phyloP scores from a whole-genome alignment of 1,139 yeast genomes.

The Saccharomycopsis hybrid region DNA sequence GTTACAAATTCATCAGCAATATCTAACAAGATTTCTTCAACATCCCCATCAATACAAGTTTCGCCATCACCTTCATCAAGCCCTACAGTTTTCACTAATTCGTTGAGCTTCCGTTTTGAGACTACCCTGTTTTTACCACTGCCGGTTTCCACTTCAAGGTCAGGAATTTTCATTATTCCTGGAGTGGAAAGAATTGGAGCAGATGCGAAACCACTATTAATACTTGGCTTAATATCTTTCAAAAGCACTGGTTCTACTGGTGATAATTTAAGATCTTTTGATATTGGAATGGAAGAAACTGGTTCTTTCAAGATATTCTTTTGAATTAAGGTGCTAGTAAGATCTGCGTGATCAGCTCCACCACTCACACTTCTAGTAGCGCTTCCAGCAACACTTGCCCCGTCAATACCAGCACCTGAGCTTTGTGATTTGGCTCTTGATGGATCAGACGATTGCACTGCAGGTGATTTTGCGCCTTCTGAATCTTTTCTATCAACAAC shows the following conservation, averaged over 20 bases:
- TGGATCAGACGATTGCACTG: too few relatives aligned
- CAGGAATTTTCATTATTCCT: constrained; percentile 67
- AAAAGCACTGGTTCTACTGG: constrained; percentile 58
- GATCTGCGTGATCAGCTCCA: background rate
- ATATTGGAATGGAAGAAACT: constrained; percentile 69
- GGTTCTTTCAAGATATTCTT: constrained; percentile 53
- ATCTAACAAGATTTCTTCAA: constrained; percentile 83
- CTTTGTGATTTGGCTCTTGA: too few relatives aligned
- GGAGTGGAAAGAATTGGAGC: constrained; percentile 68
- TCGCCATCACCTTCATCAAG: constrained; percentile 85
- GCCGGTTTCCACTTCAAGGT: constrained; percentile 65
- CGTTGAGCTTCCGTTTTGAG: constrained; percentile 82
- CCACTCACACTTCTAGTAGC: too few relatives aligned
- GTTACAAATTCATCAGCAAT: constrained; percentile 94
- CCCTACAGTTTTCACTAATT: constrained; percentile 75
- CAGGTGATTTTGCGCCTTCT: too few relatives aligned
- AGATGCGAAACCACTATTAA: constrained; percentile 80
- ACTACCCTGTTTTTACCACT: constrained; percentile 55
- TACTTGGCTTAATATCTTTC: constrained; percentile 67
- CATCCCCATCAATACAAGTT: constrained; percentile 91
- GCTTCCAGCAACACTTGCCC: too few relatives aligned
- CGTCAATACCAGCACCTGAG: too few relatives aligned
- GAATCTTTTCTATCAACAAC: too few relatives aligned
- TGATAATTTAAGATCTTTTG: constrained; percentile 58
- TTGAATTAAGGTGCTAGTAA: constrained; percentile 12